Evolutionary conservation across 495 filamentous ascomycete species (phyloP).

Genomic region (Annulohypoxylon stygium): DNA sequence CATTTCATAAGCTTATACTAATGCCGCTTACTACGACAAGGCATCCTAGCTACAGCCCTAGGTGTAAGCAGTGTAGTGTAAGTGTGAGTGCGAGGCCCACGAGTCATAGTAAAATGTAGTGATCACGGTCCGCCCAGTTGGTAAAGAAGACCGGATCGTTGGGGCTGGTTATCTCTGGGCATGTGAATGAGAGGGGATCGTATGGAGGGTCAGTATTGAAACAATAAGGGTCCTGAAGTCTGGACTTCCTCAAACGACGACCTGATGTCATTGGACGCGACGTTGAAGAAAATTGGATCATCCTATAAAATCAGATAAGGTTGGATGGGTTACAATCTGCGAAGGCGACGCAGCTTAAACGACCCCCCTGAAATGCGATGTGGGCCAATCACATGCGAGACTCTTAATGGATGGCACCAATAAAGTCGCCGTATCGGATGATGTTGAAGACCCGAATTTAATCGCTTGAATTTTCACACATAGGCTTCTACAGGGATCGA

Average conservation of each 20-base stretch:
- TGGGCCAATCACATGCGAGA: constrained; percentile 27
- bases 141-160: constrained; percentile 35
- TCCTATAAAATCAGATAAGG: constrained; percentile 23
- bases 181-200: constrained; percentile 33
- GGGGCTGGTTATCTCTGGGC: constrained; percentile 38
- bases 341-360: constrained; percentile 19
- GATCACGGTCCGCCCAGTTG: constrained; percentile 32
- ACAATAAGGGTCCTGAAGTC: constrained; percentile 36
- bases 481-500: constrained; percentile 15
- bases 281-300: constrained; percentile 2
- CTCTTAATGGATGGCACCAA: constrained; percentile 19
- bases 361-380: constrained; percentile 17
- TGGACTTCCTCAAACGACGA: constrained; percentile 29
- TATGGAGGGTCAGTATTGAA: constrained; percentile 25
- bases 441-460: constrained; percentile 46
- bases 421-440: constrained; percentile 39
- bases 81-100: constrained; percentile 25
- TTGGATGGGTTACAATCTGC: constrained; percentile 28
- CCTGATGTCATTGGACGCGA: constrained; percentile 38
- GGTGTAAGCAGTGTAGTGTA: constrained; percentile 37
- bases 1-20: constrained; percentile 28
- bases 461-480: constrained; percentile 12
- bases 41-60: constrained; percentile 16
- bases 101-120: constrained; percentile 42
- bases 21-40: constrained; percentile 41